Percentiles rank a stretch among this genome's conserved stretches.
These are phyloP conservation scores for Blastomyces silverae DNA, from an alignment of 2,329 filamentous ascomycete species.

Conservation along the genomic window DNA sequence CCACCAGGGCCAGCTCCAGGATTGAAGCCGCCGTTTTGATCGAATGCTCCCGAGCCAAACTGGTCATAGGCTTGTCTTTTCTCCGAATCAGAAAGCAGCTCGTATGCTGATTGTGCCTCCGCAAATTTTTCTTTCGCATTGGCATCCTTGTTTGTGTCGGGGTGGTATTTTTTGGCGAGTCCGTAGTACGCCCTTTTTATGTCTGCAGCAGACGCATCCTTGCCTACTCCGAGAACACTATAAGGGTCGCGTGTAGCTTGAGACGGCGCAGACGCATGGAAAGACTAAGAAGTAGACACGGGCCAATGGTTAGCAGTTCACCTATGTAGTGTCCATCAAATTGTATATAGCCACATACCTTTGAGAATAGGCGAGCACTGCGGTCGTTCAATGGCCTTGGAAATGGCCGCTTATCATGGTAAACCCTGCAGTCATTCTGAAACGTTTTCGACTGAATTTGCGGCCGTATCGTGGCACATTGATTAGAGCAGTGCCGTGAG, in stretches of 20 bases:
- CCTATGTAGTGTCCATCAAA: not conserved
- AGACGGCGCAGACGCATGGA: constrained; percentile 48
- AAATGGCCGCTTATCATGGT: constrained; percentile 26
- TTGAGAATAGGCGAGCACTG: constrained; percentile 23
- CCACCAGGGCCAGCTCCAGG: constrained; percentile 52
- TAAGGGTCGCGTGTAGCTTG: constrained; percentile 79
- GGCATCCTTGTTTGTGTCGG: constrained; percentile 94
- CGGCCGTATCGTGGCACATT: constrained; percentile 29
- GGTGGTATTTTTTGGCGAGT: constrained; percentile 93
- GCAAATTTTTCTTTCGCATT: constrained; percentile 91
- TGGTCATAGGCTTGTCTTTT: constrained; percentile 91
- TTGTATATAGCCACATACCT: constrained; percentile 27
- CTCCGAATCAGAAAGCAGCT: constrained; percentile 83
- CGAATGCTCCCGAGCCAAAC: constrained; percentile 73
- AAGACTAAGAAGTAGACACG: constrained; percentile 28
- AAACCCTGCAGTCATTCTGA: constrained; percentile 27
- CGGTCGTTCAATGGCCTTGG: constrained; percentile 26
- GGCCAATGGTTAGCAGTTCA: constrained; percentile 2
- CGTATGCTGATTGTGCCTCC: constrained; percentile 89
- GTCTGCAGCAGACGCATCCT: constrained; percentile 70
- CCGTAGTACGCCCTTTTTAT: constrained; percentile 99
- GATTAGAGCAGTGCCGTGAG: constrained; percentile 36
- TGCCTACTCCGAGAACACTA: constrained; percentile 73
- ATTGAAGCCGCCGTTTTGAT: constrained; percentile 66
- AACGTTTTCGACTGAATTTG: constrained; percentile 35